Base-by-base conservation (phyloP, 1,284 basidiomycete species). In the Trametes sp. region DNA sequence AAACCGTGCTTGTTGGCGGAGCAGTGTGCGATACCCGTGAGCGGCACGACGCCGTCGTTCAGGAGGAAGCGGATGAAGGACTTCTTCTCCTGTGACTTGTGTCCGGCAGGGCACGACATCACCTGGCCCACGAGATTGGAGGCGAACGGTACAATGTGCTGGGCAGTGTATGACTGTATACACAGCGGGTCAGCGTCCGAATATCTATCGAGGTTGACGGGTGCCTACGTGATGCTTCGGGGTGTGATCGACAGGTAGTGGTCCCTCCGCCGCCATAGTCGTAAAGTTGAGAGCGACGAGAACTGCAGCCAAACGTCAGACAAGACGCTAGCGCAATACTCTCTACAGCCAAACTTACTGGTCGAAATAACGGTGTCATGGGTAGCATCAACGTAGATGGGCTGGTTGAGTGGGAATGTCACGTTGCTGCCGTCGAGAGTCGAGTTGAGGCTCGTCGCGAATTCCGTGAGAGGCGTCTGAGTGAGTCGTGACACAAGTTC, bases 271-370 rank as follows among this genome's bases (percentile, higher is more conserved):
- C 26, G 84, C 80, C 51, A 91, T 81, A 6, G 79, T 78, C 1
- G 88, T 87, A 61, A 91, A 82, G 74, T 89, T 89, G 73, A 90
- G 76, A 0, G 87, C 82, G 2, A 83, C 81, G 13, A 84, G 72
- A 23, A 87, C 86, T 87, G 61, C 6, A 23, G 36, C 6, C 41
- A 28, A 41, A 8, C 4, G 19, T 41, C n/a, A 54, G 52, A 21
- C 38, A 4, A n/a, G 13, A 41, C 16, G 16, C 14, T 8, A 2
- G 3, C 7, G 10, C 21, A 19, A 19, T 26, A 21, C 35, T 41
- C 44, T 23, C 29, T 46, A 0, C 16, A 13, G 38, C 5, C 24
- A 55, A 10, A 70, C 76, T 61, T 60, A 81, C 82, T 76, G 5
- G 77, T 72, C 36, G 77, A 63, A 50, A 84, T 76, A 28, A 80